phyloP scores from a whole-genome alignment of 2,329 filamentous ascomycete genomes.

The Fulvia fulva region DNA sequence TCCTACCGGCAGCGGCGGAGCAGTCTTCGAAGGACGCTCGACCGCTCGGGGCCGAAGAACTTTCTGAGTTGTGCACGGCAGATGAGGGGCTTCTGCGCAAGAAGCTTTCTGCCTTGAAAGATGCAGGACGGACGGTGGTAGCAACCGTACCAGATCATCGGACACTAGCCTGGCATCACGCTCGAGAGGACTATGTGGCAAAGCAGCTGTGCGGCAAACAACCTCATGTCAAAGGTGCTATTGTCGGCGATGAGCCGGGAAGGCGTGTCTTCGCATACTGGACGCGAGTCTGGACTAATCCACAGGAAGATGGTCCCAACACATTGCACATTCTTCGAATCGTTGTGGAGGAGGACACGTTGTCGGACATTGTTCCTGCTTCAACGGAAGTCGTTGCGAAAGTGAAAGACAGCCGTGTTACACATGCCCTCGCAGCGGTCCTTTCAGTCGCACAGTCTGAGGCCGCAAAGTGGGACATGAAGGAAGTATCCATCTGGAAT shows the following conservation, averaged over 20 bases:
- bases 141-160: conserved; percentile 66
- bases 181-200: conserved; percentile 74
- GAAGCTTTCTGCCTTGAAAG: conserved; percentile 43
- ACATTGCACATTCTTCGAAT: conserved; percentile 66
- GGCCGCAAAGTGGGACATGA: conserved; percentile 67
- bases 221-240: conserved; percentile 66
- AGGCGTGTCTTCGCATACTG: conserved; percentile 70
- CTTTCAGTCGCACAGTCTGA: conserved; percentile 64
- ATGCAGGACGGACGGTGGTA: conserved; percentile 38
- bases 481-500: conserved; percentile 77
- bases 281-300: conserved; percentile 62
- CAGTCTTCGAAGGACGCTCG: conserved; percentile 10
- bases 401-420: conserved; percentile 25
- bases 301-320: conserved; percentile 55
- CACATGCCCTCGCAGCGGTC: conserved; percentile 58
- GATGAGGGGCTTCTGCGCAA: conserved; percentile 62
- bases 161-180: conserved; percentile 71
- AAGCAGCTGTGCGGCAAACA: conserved; percentile 56
- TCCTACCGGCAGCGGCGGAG: conserved; percentile 47
- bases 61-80: conserved; percentile 58
- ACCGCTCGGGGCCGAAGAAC: conserved; percentile 55
- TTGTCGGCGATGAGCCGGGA: conserved; percentile 51
- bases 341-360: conserved; percentile 55
- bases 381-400: conserved; percentile 19
- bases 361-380: conserved; percentile 24